Conservation (phyloP, 2,329 filamentous ascomycete genomes). For the Septoria linicola region DNA sequence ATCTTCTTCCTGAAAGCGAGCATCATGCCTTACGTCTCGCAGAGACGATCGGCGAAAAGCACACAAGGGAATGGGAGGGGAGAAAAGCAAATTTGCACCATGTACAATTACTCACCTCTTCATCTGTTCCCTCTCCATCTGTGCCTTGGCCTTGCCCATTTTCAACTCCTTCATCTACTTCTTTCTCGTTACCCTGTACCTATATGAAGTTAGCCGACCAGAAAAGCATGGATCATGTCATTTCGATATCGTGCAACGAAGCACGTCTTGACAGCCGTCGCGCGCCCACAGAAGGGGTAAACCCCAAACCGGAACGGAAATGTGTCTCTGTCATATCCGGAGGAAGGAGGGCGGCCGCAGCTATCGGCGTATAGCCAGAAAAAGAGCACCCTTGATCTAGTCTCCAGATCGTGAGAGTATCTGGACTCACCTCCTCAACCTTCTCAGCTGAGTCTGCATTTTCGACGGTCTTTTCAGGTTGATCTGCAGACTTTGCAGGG, state of each 20-base stretch:
- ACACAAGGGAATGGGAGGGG: not conserved
- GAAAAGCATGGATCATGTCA: slow-evolving; percentile 8
- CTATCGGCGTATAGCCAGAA: too few species aligned
- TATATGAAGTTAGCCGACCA: slow-evolving; percentile 22
- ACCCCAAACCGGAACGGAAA: not conserved
- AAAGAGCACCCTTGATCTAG: too few species aligned
- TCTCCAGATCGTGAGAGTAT: slow-evolving; percentile 4
- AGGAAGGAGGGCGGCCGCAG: not conserved
- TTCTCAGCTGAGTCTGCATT: slow-evolving; percentile 17
- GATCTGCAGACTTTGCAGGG: slow-evolving; percentile 15
- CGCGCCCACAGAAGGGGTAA: not conserved
- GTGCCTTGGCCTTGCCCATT: too few species aligned
- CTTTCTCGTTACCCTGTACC: slow-evolving; percentile 11
- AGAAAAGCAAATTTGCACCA: not conserved
- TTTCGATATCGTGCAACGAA: not conserved
- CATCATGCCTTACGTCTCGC: too few species aligned
- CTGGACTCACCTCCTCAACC: slow-evolving; percentile 26
- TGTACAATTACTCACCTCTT: slow-evolving; percentile 11
- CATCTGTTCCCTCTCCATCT: not conserved
- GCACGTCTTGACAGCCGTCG: not conserved
- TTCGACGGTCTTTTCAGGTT: slow-evolving; percentile 15
- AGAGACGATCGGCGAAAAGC: too few species aligned
- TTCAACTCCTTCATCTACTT: not conserved
- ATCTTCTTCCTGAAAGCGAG: too few species aligned
- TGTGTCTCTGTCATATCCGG: not conserved